Evolutionary conservation across 495 filamentous ascomycete genomes (phyloP).

Genomic region (Cercophora scortea): DNA sequence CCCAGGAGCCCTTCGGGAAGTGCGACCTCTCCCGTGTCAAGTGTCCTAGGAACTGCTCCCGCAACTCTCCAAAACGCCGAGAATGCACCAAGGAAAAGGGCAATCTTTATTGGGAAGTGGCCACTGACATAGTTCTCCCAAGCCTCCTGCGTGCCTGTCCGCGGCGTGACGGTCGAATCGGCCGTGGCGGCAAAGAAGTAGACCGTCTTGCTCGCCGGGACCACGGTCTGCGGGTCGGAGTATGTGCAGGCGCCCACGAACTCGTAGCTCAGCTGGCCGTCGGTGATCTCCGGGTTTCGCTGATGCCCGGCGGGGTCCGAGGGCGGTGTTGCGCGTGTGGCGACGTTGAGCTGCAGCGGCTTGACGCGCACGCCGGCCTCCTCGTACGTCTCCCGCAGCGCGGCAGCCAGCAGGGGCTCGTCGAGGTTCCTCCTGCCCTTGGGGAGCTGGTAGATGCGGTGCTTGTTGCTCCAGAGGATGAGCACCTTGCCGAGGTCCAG

Average conservation of each 20-base stretch:
- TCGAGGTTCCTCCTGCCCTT: conserved; percentile 40
- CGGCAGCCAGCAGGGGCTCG: conserved; percentile 31
- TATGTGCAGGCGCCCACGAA: conserved; percentile 19
- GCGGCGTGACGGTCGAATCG: conserved; percentile 14
- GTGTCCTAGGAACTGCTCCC: too few relatives aligned
- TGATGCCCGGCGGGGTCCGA: not conserved
- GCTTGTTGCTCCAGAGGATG: conserved; percentile 33
- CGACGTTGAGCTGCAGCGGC: conserved; percentile 29
- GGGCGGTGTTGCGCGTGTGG: conserved; percentile 23
- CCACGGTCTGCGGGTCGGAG: conserved; percentile 23
- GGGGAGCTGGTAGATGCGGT: conserved; percentile 37
- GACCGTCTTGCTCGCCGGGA: conserved; percentile 17
- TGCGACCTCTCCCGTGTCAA: too few relatives aligned
- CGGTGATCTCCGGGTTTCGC: conserved; percentile 16
- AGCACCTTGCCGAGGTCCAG: conserved; percentile 26
- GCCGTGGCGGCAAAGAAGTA: conserved; percentile 23
- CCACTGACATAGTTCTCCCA: conserved; percentile 13
- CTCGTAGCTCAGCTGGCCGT: conserved; percentile 19
- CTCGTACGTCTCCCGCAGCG: conserved; percentile 38
- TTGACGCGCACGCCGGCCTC: conserved; percentile 33
- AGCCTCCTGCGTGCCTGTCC: conserved; percentile 18
- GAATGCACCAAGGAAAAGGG: too few relatives aligned
- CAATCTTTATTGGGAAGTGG: too few relatives aligned
- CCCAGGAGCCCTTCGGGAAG: too few relatives aligned
- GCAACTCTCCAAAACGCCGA: too few relatives aligned